Conservation (phyloP, 768 basidiomycete species). For the Melanogaster broomeanus region DNA sequence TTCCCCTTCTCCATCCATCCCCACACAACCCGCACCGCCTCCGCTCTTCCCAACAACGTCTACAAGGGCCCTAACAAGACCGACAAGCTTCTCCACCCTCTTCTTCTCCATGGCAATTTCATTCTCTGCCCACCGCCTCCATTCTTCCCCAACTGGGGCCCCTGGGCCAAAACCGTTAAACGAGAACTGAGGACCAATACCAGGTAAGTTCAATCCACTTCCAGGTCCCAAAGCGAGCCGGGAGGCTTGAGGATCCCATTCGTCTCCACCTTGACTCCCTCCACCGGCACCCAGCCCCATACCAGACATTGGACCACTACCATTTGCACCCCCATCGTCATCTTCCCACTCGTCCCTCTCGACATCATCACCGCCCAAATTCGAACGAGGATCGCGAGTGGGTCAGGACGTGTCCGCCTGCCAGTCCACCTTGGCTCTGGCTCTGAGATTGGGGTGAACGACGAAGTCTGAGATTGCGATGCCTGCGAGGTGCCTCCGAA, state of each 20-base stretch:
- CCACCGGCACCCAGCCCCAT: conserved; percentile 10
- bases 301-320: conserved; percentile 8
- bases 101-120: conserved; percentile 58
- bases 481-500: conserved; percentile 9
- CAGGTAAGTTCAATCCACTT: conserved; percentile 13
- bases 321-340: conserved; percentile 17
- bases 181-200: neutral
- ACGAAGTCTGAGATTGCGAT: conserved; percentile 9
- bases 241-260: conserved; percentile 24
- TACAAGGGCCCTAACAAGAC: conserved; percentile 61
- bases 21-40: neutral
- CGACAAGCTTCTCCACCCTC: conserved; percentile 61
- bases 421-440: conserved; percentile 7
- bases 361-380: conserved; percentile 24
- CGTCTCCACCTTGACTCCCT: conserved; percentile 19
- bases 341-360: conserved; percentile 34
- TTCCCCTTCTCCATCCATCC: conserved; percentile 1
- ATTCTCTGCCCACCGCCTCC: conserved; percentile 30
- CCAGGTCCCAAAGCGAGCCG: conserved; percentile 13
- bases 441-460: neutral
- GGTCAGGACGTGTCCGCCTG: conserved; percentile 16
- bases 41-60: conserved; percentile 54
- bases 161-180: conserved; percentile 8
- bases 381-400: conserved; percentile 31
- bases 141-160: conserved; percentile 20